A percentile compares a stretch with the other conserved stretches of the same genome.
Evolutionary conservation across 2,329 filamentous ascomycete species (phyloP).

Genomic region (Tricladium varicosporioides): DNA sequence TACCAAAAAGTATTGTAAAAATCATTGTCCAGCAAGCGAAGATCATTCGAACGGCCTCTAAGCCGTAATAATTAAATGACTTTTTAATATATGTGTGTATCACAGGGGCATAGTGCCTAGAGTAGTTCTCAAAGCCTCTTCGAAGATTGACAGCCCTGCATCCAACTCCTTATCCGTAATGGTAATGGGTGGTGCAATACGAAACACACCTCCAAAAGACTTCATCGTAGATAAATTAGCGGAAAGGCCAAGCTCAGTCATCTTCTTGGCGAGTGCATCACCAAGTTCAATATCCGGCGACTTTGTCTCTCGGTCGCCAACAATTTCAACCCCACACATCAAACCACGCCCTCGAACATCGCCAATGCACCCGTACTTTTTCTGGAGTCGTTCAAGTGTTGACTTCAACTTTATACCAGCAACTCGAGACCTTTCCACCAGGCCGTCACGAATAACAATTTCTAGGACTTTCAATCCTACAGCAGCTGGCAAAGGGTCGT

Average conservation of each 20-base stretch:
- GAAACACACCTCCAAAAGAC: constrained; percentile 55
- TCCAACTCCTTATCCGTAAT: constrained; percentile 50
- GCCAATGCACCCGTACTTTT: constrained; percentile 58
- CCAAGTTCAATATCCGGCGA: constrained; percentile 47
- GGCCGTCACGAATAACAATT: constrained; percentile 54
- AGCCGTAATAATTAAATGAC: background rate
- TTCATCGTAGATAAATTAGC: constrained; percentile 54
- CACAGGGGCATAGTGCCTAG: constrained; percentile 10
- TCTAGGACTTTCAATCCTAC: constrained; percentile 62
- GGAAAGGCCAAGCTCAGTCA: constrained; percentile 52
- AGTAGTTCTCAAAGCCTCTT: constrained; percentile 46
- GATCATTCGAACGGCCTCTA: no score
- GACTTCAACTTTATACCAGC: constrained; percentile 49
- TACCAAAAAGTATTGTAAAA: no score
- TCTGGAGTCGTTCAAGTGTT: constrained; percentile 44
- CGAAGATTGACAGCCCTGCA: constrained; percentile 52
- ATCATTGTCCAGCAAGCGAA: no score
- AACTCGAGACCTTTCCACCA: constrained; percentile 46
- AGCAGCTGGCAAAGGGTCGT: constrained; percentile 59
- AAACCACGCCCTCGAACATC: constrained; percentile 59
- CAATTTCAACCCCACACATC: constrained; percentile 58
- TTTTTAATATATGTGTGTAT: background rate
- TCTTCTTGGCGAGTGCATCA: constrained; percentile 44
- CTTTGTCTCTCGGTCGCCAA: constrained; percentile 48
- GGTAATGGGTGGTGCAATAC: constrained; percentile 60